Percentiles rank a stretch among this genome's conserved stretches.
Evolutionary conservation across 2,329 filamentous ascomycete genomes (phyloP).

Genomic region (Sclerotiophoma versabilis): DNA sequence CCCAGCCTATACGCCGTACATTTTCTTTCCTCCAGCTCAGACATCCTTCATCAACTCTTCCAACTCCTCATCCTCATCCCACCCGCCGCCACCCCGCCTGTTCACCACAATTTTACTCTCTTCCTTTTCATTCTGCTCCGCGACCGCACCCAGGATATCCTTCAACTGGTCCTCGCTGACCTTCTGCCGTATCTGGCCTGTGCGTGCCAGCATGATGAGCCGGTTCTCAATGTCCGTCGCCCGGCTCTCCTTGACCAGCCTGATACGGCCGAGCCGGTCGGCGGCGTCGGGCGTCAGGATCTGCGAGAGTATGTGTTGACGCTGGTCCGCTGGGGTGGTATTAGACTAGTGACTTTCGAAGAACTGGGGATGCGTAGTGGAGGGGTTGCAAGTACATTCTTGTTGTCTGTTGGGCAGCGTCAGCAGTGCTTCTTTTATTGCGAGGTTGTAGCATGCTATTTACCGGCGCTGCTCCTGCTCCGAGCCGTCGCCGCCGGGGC

Average conservation of each 20-base stretch:
- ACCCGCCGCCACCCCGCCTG: conserved; percentile 77
- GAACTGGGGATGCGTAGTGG: conserved; percentile 10
- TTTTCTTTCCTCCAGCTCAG: conserved; percentile 15
- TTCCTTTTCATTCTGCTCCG: conserved; percentile 72
- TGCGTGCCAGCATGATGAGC: conserved; percentile 87
- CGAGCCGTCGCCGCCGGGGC: conserved; percentile 54
- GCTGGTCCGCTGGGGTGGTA: conserved; percentile 68
- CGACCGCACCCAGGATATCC: conserved; percentile 83
- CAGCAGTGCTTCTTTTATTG: conserved; percentile 17
- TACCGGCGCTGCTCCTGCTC: conserved; percentile 61
- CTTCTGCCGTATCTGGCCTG: conserved; percentile 84
- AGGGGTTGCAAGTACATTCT: conserved; percentile 21
- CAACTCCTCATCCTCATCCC: conserved; percentile 82
- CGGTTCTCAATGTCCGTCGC: conserved; percentile 91
- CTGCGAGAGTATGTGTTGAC: conserved; percentile 80
- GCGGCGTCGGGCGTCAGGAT: conserved; percentile 94
- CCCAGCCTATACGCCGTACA: neutral
- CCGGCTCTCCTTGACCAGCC: conserved; percentile 91
- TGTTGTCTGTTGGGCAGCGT: conserved; percentile 24
- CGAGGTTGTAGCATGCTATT: conserved; percentile 7
- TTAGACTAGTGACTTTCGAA: too few species aligned
- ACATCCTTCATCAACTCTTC: conserved; percentile 57
- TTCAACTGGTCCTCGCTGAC: conserved; percentile 94
- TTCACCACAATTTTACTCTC: conserved; percentile 80
- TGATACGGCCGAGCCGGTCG: conserved; percentile 91